Evolutionary conservation across 2,329 filamentous ascomycete species (phyloP).

Genomic region (Trichophyton benhamiae): DNA sequence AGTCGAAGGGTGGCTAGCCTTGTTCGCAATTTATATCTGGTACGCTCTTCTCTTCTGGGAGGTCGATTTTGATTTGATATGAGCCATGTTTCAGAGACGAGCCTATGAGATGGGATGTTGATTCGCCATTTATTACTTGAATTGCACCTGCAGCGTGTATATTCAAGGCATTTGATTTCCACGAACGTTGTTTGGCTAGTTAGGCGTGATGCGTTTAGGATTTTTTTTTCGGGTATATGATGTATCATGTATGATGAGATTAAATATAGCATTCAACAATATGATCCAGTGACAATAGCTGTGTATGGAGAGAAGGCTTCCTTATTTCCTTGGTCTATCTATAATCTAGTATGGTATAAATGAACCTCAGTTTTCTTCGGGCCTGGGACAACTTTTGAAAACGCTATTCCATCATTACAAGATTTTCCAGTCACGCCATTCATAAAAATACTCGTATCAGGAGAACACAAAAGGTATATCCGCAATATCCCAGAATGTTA

Average conservation of each 20-base stretch:
- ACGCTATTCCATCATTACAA: background rate
- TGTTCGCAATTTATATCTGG: no score
- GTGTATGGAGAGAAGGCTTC: background rate
- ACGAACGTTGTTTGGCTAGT: no score
- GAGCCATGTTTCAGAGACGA: no score
- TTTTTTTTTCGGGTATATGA: background rate
- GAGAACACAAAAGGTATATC: background rate
- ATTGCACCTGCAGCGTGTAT: background rate
- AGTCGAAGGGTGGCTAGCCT: background rate
- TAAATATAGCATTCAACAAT: background rate
- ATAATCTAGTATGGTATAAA: background rate
- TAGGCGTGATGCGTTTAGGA: background rate
- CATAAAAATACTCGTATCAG: conserved; percentile 3
- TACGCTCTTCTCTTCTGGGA: no score
- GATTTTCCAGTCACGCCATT: conserved; percentile 1
- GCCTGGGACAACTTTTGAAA: conserved; percentile 3
- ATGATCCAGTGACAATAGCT: no score
- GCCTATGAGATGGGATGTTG: background rate
- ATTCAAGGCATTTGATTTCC: background rate
- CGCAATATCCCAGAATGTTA: background rate
- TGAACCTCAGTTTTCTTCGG: background rate
- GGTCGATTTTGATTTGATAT: no score
- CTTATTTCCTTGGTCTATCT: background rate
- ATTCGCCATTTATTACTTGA: background rate
- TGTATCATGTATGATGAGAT: background rate